Percentiles rank a stretch among this genome's conserved stretches.
Conservation (phyloP, 352 stramenopile genomes). For the Pythium angustatum region DNA sequence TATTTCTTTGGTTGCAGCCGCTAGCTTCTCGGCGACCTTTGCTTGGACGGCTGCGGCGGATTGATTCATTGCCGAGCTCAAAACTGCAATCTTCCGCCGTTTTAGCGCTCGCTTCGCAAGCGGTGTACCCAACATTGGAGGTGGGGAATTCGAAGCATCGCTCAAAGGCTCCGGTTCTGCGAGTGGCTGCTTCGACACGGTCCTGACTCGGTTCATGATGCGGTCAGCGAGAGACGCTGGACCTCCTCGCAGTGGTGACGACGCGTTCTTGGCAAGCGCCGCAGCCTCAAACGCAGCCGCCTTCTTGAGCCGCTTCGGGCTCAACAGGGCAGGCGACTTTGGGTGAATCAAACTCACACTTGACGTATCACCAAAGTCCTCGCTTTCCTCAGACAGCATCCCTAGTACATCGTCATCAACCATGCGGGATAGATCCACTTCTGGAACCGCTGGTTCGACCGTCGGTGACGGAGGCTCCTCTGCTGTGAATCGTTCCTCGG, state of each 20-base stretch:
- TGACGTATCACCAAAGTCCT: slow-evolving; percentile 51
- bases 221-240: slow-evolving; percentile 6
- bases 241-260: slow-evolving; percentile 15
- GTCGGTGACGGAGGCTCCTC: background rate
- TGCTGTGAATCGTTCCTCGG: background rate
- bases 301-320: slow-evolving; percentile 19
- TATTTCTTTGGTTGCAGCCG: background rate
- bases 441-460: background rate
- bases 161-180: slow-evolving; percentile 2
- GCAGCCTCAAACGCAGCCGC: slow-evolving; percentile 2
- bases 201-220: slow-evolving; percentile 16
- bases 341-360: slow-evolving; percentile 59
- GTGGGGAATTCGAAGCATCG: slow-evolving; percentile 11
- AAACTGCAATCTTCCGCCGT: slow-evolving; percentile 18
- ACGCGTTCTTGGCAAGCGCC: background rate
- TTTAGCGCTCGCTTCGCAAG: slow-evolving; percentile 23
- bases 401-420: slow-evolving; percentile 51
- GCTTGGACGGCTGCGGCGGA: background rate
- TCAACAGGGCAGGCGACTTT: slow-evolving; percentile 26
- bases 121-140: background rate
- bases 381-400: slow-evolving; percentile 58
- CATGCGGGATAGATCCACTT: slow-evolving; percentile 21
- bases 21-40: background rate
- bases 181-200: slow-evolving; percentile 14
- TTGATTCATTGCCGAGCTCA: background rate